Conservation (phyloP, 2,329 filamentous ascomycete species). For the Fusarium tjaetaba region DNA sequence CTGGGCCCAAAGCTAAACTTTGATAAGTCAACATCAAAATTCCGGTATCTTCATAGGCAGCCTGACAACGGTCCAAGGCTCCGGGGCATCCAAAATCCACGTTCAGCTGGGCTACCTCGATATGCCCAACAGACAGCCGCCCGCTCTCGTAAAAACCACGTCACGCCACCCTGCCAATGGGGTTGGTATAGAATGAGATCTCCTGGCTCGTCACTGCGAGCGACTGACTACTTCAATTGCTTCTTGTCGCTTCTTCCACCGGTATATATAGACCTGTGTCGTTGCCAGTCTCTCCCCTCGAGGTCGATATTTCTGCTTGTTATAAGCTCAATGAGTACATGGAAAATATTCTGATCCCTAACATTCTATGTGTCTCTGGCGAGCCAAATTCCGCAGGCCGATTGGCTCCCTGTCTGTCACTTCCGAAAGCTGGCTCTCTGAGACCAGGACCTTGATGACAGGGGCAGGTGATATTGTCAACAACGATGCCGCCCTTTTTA, state of each 20-base stretch:
- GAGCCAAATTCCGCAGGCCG: not conserved
- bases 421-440: not conserved
- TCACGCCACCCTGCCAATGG: too few relatives aligned
- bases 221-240: too few relatives aligned
- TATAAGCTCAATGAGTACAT: rapidly evolving
- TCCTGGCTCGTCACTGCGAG: too few relatives aligned
- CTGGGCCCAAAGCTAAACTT: not conserved
- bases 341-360: not conserved
- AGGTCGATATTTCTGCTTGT: not conserved
- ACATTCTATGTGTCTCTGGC: too few relatives aligned
- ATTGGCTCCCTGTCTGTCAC: rapidly evolving
- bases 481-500: rapidly evolving
- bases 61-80: too few relatives aligned
- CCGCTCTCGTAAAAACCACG: too few relatives aligned
- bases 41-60: too few relatives aligned
- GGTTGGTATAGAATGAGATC: too few relatives aligned
- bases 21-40: not conserved
- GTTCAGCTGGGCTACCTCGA: too few relatives aligned
- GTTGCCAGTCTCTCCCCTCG: not conserved
- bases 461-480: not conserved
- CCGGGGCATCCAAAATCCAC: too few relatives aligned
- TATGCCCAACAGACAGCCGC: too few relatives aligned
- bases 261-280: not conserved
- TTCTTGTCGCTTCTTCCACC: not conserved
- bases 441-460: not conserved